phyloP scores from a whole-genome alignment of 2,329 filamentous ascomycete species.

The Fusarium luffae region DNA sequence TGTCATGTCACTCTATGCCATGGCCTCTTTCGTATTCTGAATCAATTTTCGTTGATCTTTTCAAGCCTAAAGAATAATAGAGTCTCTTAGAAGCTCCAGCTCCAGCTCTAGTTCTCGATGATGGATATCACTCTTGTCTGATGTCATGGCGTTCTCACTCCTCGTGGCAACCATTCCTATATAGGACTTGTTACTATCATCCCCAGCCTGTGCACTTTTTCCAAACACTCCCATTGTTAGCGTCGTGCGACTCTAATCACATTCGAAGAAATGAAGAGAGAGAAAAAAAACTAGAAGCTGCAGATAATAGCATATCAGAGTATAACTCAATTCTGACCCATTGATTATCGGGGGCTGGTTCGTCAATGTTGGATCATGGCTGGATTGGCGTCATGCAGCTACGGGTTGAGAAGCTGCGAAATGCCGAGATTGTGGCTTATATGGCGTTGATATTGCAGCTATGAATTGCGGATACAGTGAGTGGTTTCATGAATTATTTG shows the following conservation, averaged over 20 bases:
- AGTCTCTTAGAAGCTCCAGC: not conserved
- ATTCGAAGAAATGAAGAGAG: not conserved
- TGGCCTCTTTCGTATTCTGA: slow-evolving; percentile 30
- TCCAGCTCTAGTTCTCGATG: not conserved
- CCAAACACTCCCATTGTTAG: slow-evolving; percentile 17
- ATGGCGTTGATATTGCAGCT: not conserved
- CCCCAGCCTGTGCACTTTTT: not conserved
- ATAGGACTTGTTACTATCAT: not conserved
- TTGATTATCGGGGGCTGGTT: slow-evolving; percentile 11
- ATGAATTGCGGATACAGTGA: not conserved
- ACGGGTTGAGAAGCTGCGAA: slow-evolving; percentile 5
- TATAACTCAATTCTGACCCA: not conserved
- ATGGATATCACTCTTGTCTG: slow-evolving; percentile 8
- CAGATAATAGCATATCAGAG: slow-evolving; percentile 6
- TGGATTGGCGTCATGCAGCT: slow-evolving; percentile 26
- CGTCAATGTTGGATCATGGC: slow-evolving; percentile 32
- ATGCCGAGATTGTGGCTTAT: slow-evolving; percentile 9
- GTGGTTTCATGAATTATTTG: not conserved
- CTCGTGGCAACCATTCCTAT: slow-evolving; percentile 24
- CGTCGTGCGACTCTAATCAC: slow-evolving; percentile 13
- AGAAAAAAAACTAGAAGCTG: not conserved
- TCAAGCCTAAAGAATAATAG: not conserved
- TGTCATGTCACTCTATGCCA: not conserved
- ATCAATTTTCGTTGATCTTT: slow-evolving; percentile 1
- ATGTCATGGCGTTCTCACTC: slow-evolving; percentile 37